Base-by-base conservation (phyloP, 768 basidiomycete genomes). In the Tulasnella calospora region DNA sequence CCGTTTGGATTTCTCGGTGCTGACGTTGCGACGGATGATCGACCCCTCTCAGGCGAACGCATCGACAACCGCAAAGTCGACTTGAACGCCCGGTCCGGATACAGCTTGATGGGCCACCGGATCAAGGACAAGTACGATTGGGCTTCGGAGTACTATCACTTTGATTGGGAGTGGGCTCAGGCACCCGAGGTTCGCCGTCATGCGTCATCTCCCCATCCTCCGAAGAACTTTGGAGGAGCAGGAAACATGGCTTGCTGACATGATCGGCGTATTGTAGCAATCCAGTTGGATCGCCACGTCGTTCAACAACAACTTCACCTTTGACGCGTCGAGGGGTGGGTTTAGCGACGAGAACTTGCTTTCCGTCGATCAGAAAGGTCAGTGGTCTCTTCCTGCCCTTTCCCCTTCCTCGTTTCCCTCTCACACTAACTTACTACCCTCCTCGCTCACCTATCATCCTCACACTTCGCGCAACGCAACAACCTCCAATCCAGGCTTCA, bases 291-390 rank as follows among this genome's bases (percentile, higher is more conserved):
- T 79, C 38, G 73, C 44, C n/a, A 76, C 76, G 12, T 30, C 46
- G n/a, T 40, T 76, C 90, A 88, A 87, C 73, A 89, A 91, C 81
- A 92, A 92, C 81, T 89, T 88, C 80, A 92, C 92, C 21, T 87
- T 86, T 81, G 84, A 87, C 61, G 82, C 85, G 0, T 86, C 86
- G 81, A 84, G 85, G 80, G 90, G 90, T 57, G 91, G 90, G 1
- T 92, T 90, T 81, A 89, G 90, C 0, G 85, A 86, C 36, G 85
- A 85, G 30, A 90, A 91, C 79, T 82, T 84, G 41, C 84, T 92
- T 80, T 87, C 85, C 17, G 86, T 89, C 71, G 91, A 92, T 80
- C 89, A 87, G 79, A 87, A 90, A 30, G 91, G 91, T 74, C 12
- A 3, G 71, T 40, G 10, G 38, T 40, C 23, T 3, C 19, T 6